Percentiles rank a stretch among this genome's conserved stretches.
Conservation (phyloP, 306 rosid species). For the Erythrophleum fordii region DNA sequence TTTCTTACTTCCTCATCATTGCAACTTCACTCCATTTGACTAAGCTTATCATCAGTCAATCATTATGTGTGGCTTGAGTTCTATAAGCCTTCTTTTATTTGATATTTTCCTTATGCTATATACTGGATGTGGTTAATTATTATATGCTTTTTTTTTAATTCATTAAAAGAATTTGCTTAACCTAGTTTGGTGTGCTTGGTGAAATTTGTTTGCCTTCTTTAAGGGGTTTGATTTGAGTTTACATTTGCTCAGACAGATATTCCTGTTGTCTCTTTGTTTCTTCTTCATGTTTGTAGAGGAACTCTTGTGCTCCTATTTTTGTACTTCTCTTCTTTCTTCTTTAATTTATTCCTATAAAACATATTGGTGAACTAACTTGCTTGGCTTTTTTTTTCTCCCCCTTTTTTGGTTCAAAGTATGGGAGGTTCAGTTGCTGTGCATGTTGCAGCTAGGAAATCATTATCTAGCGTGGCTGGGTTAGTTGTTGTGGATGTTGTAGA, state of each 20-base stretch:
- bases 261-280: not conserved
- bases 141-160: not conserved
- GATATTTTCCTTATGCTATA: not conserved
- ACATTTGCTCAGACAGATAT: slow-evolving; percentile 32
- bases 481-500: slow-evolving; percentile 98
- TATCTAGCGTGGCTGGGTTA: slow-evolving; percentile 86
- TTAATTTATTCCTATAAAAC: slow-evolving; percentile 27
- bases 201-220: slow-evolving; percentile 18
- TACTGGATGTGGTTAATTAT: not conserved
- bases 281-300: slow-evolving; percentile 17
- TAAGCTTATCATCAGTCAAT: no score
- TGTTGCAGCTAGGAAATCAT: slow-evolving; percentile 71
- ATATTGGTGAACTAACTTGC: slow-evolving; percentile 36
- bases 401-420: slow-evolving; percentile 58
- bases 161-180: not conserved
- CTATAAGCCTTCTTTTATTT: not conserved
- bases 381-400: not conserved
- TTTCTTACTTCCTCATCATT: not conserved
- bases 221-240: slow-evolving; percentile 11
- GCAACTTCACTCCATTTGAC: not conserved
- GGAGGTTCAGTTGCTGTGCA: slow-evolving; percentile 98
- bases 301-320: slow-evolving; percentile 10
- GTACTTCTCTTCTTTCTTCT: slow-evolving; percentile 16
- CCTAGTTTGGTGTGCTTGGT: slow-evolving; percentile 22
- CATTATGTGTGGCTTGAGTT: not conserved